Evolutionary conservation across 108 stramenopile genomes (phyloP).

Genomic region (Schizochytrium sp.): DNA sequence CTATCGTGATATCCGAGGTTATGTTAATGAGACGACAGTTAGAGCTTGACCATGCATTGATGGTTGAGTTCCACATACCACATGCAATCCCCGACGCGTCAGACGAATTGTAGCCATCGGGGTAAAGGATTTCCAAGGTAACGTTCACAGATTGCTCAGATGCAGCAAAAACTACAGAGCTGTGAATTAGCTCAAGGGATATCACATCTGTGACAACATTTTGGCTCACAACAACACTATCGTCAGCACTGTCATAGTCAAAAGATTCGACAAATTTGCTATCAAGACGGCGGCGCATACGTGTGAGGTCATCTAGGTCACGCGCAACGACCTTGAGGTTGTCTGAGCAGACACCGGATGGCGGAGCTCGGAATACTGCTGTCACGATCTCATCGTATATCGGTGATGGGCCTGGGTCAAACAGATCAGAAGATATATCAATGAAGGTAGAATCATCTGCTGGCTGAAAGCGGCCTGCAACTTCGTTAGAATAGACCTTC

Average conservation of each 20-base stretch:
- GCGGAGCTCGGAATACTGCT: background rate
- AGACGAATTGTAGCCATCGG: background rate
- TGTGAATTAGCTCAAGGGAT: background rate
- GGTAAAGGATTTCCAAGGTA: background rate
- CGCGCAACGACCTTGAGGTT: background rate
- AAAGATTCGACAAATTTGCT: background rate
- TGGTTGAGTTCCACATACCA: slow-evolving; percentile 39
- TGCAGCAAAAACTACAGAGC: background rate
- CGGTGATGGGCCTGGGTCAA: background rate
- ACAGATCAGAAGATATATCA: background rate
- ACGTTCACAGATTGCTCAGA: background rate
- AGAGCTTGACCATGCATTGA: background rate
- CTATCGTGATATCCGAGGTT: background rate
- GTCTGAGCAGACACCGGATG: background rate
- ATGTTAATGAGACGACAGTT: background rate
- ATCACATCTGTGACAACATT: slow-evolving; percentile 2
- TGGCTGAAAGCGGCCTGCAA: background rate
- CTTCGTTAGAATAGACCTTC: background rate
- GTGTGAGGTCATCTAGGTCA: too few species aligned
- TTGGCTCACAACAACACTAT: background rate
- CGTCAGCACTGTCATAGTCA: background rate
- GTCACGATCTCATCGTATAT: slow-evolving; percentile 1
- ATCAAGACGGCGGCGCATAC: background rate
- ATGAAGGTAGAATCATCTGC: background rate
- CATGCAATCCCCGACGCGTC: background rate